Base-by-base conservation (phyloP, 2,329 filamentous ascomycete species). In the Rhexocercosporidium sp. region DNA sequence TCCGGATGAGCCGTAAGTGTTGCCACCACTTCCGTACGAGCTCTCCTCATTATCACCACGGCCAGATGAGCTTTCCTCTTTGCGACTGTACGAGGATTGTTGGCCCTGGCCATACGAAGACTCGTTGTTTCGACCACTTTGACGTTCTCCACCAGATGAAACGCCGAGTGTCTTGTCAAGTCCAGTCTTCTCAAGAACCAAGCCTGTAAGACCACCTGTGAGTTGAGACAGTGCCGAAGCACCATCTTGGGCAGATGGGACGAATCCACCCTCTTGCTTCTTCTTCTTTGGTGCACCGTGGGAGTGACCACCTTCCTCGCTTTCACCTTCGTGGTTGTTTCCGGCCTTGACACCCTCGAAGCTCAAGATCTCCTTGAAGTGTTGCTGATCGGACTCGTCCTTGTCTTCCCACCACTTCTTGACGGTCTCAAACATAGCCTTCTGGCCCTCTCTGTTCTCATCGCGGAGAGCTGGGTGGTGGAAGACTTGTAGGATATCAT, bases 401-500 rank as follows among this genome's bases (percentile, higher is more conserved):
- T 92, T 88, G 65, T 86, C 81, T 49, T 82, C 78, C 93, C 93
- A 97, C 94, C 94, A 97, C 70, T 90, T 82, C 78, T 91, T 82
- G 11, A 97, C 89, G 18, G 88, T 88, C n/a, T 82, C 78, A 80
- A 93, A 97, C 88, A 96, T 94, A 73, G 88, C 81, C 29, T 82
- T 78, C 62, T 93, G 91, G 59, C 89, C 91, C 73, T 93, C 90
- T 31, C 88, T 82, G 62, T 90, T 91, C 77, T 85, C 81, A 16
- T 88, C 81, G 66, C 90, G 89, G 73, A 93, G 88, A 46, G 92
- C 92, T 4, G 94, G 94, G 79, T 97, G 94, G 75, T 96, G 92
- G 78, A 97, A 86, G 31, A 97, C 93, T 59, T 87, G 80, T 75
- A 96, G 88, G 77, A 97, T 93, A 69, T 90, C 87, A 76, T 90